These are phyloP conservation scores for Tulasnella sp. DNA, from an alignment of 768 basidiomycete species.

Conservation along the genomic window DNA sequence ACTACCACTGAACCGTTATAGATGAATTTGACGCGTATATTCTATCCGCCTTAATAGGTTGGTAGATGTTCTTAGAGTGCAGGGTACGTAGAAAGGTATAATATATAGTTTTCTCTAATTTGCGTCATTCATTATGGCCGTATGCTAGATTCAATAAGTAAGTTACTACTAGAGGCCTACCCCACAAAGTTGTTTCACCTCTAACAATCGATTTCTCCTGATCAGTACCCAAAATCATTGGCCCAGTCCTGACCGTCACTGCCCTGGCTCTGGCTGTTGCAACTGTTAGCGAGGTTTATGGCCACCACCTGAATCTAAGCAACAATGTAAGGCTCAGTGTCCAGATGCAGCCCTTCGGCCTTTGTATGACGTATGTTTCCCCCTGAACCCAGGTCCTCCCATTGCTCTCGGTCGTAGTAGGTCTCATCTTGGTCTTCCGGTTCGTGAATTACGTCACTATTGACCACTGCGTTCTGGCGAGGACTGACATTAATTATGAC, in stretches of 20 bases:
- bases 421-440: constrained; percentile 38
- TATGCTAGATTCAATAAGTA: too few relatives aligned
- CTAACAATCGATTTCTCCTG: background rate
- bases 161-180: too few relatives aligned
- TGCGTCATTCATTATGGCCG: too few relatives aligned
- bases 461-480: background rate
- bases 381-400: constrained; percentile 51
- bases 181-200: constrained; percentile 23
- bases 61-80: too few relatives aligned
- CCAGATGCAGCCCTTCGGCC: background rate
- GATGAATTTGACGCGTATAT: too few relatives aligned
- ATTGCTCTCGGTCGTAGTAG: constrained; percentile 82
- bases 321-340: constrained; percentile 49
- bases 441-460: background rate
- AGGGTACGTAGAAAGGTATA: too few relatives aligned
- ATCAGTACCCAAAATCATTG: constrained; percentile 42
- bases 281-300: constrained; percentile 17
- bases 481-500: background rate
- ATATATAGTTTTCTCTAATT: too few relatives aligned
- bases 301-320: constrained; percentile 33
- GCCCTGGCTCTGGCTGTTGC: constrained; percentile 44
- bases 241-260: constrained; percentile 78
- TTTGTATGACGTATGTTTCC: constrained; percentile 9
- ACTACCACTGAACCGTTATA: too few relatives aligned
- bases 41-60: too few relatives aligned